Conservation (phyloP, 441 rosid species). For the Melastoma candidum region DNA sequence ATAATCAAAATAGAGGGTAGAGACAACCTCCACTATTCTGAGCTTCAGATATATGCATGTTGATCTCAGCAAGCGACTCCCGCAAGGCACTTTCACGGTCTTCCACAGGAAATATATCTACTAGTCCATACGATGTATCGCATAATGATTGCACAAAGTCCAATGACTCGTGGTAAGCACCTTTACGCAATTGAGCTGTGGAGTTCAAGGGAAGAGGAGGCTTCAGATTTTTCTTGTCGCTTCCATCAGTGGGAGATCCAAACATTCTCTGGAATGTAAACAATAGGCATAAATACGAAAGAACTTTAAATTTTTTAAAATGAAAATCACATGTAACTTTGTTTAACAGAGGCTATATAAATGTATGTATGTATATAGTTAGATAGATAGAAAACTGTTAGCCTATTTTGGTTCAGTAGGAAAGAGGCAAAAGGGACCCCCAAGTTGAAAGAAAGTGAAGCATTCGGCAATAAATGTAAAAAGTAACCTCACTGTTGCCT, state of each 20-base stretch:
- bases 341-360: no score
- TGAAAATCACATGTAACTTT: no score
- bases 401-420: no score
- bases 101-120: conserved; percentile 93
- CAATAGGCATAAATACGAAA: neutral
- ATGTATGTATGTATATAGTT: no score
- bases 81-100: conserved; percentile 88
- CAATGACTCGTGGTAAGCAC: conserved; percentile 86
- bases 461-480: no score
- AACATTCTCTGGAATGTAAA: conserved; percentile 11
- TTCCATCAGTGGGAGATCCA: conserved; percentile 75
- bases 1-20: conserved; percentile 2
- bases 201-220: conserved; percentile 76
- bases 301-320: conserved; percentile 6
- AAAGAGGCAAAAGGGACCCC: no score
- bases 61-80: conserved; percentile 96
- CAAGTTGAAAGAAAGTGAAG: no score
- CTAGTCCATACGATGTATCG: conserved; percentile 94
- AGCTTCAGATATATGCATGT: conserved; percentile 64
- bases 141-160: conserved; percentile 88
- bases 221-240: conserved; percentile 54
- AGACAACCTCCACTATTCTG: conserved; percentile 69
- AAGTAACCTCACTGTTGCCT: no score
- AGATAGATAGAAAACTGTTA: no score
- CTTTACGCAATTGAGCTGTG: conserved; percentile 76